Evolutionary conservation across 768 basidiomycete species (phyloP).

Genomic region (Boletus subparvulus): DNA sequence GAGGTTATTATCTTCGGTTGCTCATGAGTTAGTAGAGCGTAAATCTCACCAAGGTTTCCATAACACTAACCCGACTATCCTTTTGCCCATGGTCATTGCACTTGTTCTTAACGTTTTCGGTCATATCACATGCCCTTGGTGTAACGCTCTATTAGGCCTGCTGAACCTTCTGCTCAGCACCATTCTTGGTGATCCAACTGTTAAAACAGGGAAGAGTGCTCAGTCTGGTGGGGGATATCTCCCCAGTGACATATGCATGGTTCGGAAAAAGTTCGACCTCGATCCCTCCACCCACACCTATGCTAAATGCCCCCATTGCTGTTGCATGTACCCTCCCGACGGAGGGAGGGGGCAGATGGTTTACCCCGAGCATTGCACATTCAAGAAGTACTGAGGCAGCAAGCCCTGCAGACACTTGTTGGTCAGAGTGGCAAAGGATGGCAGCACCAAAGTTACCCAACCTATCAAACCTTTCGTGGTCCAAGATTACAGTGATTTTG

Average conservation of each 20-base stretch:
- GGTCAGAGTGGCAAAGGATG: background rate
- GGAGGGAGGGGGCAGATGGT: too few species aligned
- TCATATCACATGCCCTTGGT: background rate
- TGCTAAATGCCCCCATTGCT: slow-evolving; percentile 32
- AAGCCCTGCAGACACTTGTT: slow-evolving; percentile 14
- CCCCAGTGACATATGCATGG: slow-evolving; percentile 16
- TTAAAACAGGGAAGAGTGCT: background rate
- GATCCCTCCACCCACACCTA: slow-evolving; percentile 19
- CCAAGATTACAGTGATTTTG: slow-evolving; percentile 30
- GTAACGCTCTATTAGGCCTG: background rate
- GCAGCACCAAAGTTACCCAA: background rate
- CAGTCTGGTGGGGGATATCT: background rate
- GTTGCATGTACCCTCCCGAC: slow-evolving; percentile 12
- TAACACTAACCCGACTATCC: background rate
- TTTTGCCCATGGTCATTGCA: background rate
- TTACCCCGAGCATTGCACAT: slow-evolving; percentile 24
- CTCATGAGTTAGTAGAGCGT: background rate
- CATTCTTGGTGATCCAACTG: background rate
- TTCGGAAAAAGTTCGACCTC: slow-evolving; percentile 18
- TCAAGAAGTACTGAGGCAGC: slow-evolving; percentile 14
- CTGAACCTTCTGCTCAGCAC: background rate
- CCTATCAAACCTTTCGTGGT: slow-evolving; percentile 22
- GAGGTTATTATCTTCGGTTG: background rate
- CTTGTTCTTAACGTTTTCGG: background rate
- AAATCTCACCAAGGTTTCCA: background rate